These are phyloP conservation scores for Microdochium nivale DNA, from an alignment of 2,329 filamentous ascomycete genomes.

Conservation along the genomic window DNA sequence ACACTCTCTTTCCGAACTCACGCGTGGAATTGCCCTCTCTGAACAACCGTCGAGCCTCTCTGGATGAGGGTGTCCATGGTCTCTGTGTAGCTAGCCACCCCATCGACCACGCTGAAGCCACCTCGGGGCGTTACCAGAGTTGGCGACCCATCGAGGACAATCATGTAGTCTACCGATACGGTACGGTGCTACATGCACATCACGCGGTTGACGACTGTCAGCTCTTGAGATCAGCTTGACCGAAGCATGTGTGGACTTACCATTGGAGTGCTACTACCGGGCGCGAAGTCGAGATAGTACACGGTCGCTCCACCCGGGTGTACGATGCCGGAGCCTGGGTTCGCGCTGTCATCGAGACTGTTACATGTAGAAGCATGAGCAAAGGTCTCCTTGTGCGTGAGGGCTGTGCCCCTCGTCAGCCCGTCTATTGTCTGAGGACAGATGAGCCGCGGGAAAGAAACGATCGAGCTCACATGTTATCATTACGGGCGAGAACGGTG, in stretches of 20 bases:
- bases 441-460: not conserved
- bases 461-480: not conserved
- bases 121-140: not conserved
- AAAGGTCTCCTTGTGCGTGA: too few species aligned
- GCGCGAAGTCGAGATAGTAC: not conserved
- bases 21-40: not conserved
- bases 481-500: not conserved
- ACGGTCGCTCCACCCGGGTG: not conserved
- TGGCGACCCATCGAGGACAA: not conserved
- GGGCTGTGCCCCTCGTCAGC: too few species aligned
- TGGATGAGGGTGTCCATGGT: not conserved
- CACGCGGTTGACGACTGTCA: too few species aligned
- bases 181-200: not conserved
- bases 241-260: too few species aligned
- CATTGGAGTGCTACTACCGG: not conserved
- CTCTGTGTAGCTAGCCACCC: not conserved
- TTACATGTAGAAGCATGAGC: too few species aligned
- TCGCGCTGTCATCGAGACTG: not conserved
- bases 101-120: not conserved
- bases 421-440: too few species aligned
- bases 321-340: not conserved
- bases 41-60: not conserved
- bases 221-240: too few species aligned
- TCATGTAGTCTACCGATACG: not conserved
- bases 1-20: not conserved